Percentiles rank a stretch among this genome's conserved stretches.
Evolutionary conservation across 2,329 filamentous ascomycete genomes (phyloP).

Genomic region (Ceratocystis smalleyi): DNA sequence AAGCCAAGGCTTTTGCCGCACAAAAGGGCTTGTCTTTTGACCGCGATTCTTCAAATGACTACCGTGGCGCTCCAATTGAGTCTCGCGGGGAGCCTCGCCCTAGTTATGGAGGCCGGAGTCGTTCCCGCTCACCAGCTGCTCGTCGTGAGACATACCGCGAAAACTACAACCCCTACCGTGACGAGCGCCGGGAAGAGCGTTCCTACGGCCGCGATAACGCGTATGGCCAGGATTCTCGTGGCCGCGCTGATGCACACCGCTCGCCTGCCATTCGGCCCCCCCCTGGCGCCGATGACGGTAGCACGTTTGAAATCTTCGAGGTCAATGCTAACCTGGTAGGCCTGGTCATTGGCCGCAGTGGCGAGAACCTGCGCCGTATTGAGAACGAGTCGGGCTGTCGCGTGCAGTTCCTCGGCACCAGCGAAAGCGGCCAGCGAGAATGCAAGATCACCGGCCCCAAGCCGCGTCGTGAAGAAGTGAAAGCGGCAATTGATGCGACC

Average conservation of each 20-base stretch:
- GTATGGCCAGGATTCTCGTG: constrained; percentile 21
- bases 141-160: constrained; percentile 58
- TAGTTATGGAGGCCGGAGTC: constrained; percentile 31
- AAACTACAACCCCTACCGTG: constrained; percentile 67
- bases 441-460: constrained; percentile 72
- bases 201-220: constrained; percentile 36
- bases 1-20: constrained; percentile 66
- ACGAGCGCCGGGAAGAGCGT: constrained; percentile 61
- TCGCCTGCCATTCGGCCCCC: constrained; percentile 46
- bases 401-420: constrained; percentile 73
- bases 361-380: constrained; percentile 74
- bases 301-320: constrained; percentile 53
- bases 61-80: constrained; percentile 17
- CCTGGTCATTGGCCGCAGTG: constrained; percentile 77
- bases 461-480: constrained; percentile 58
- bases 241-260: constrained; percentile 54
- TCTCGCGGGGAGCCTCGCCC: constrained; percentile 32
- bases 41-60: constrained; percentile 22
- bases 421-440: constrained; percentile 59
- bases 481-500: constrained; percentile 67
- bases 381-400: constrained; percentile 69
- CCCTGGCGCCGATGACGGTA: constrained; percentile 45
- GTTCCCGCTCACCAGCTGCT: constrained; percentile 56
- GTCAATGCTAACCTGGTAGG: constrained; percentile 80
- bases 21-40: constrained; percentile 58